A percentile compares a stretch with the other conserved stretches of the same genome.
phyloP scores from a whole-genome alignment of 805 yeast genomes.

The Teunomyces kruisii region DNA sequence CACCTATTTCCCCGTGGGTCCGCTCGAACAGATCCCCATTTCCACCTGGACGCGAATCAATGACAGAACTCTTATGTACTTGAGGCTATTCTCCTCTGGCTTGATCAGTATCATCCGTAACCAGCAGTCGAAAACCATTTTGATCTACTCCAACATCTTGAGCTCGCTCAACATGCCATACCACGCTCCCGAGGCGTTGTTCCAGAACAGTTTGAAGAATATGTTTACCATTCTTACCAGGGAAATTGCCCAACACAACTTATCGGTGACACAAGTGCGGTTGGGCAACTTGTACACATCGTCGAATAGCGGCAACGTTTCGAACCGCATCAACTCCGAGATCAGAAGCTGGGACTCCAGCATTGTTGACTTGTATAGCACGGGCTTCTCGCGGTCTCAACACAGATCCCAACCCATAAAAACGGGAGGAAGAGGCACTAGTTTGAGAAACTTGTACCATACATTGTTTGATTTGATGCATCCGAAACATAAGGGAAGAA shows the following conservation, averaged over 20 bases:
- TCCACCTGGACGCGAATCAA: constrained; percentile 53
- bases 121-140: constrained; percentile 49
- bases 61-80: constrained; percentile 47
- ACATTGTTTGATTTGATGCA: constrained; percentile 39
- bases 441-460: constrained; percentile 39
- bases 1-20: constrained; percentile 65
- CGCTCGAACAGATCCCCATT: constrained; percentile 55
- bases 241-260: constrained; percentile 35
- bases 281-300: constrained; percentile 39
- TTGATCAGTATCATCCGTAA: constrained; percentile 52
- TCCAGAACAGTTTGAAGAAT: constrained; percentile 44
- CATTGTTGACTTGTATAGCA: constrained; percentile 32
- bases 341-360: constrained; percentile 39
- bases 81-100: constrained; percentile 55
- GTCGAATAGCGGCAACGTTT: constrained; percentile 16
- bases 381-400: constrained; percentile 31
- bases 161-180: constrained; percentile 56
- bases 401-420: constrained; percentile 29
- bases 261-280: constrained; percentile 39
- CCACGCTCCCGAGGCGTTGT: constrained; percentile 61
- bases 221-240: constrained; percentile 35
- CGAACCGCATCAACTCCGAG: constrained; percentile 34
- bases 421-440: constrained; percentile 28
- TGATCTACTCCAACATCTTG: constrained; percentile 56
- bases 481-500: constrained; percentile 11